phyloP scores from a whole-genome alignment of 345 rosid species.

The Sapria himalayana region DNA sequence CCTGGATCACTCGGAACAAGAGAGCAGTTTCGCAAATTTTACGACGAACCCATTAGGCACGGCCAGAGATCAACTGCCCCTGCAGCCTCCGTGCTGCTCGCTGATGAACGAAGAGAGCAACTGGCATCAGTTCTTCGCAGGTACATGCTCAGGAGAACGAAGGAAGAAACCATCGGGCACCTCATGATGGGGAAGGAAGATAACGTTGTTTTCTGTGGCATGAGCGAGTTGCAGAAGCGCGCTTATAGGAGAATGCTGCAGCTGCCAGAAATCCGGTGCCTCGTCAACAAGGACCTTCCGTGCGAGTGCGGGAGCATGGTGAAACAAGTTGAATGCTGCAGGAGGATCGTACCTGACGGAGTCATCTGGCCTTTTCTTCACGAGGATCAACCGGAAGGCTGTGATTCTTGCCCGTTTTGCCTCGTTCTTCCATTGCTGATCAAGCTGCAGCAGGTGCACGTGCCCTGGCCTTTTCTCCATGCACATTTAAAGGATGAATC shows the following conservation, averaged over 20 bases:
- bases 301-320: constrained; percentile 91
- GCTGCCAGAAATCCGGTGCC: constrained; percentile 71
- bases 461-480: not conserved
- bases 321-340: constrained; percentile 75
- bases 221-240: constrained; percentile 77
- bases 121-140: constrained; percentile 44
- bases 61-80: constrained; percentile 85
- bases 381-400: constrained; percentile 60
- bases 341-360: constrained; percentile 71
- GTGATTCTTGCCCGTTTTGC: constrained; percentile 95
- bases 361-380: constrained; percentile 79
- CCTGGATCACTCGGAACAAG: constrained; percentile 72
- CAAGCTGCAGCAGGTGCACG: constrained; percentile 57
- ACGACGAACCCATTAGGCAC: constrained; percentile 75
- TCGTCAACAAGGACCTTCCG: constrained; percentile 66
- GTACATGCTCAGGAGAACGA: constrained; percentile 81
- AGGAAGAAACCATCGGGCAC: constrained; percentile 91
- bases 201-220: constrained; percentile 78
- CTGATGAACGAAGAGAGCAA: constrained; percentile 66
- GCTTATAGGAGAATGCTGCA: constrained; percentile 66
- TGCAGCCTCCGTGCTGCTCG: constrained; percentile 47
- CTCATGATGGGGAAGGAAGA: constrained; percentile 98
- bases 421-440: constrained; percentile 88
- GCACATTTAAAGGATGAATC: too few species aligned
- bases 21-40: constrained; percentile 71